Percentiles rank a stretch among this genome's conserved stretches.
Evolutionary conservation across 768 basidiomycete genomes (phyloP).

Genomic region (Boletales sp.): DNA sequence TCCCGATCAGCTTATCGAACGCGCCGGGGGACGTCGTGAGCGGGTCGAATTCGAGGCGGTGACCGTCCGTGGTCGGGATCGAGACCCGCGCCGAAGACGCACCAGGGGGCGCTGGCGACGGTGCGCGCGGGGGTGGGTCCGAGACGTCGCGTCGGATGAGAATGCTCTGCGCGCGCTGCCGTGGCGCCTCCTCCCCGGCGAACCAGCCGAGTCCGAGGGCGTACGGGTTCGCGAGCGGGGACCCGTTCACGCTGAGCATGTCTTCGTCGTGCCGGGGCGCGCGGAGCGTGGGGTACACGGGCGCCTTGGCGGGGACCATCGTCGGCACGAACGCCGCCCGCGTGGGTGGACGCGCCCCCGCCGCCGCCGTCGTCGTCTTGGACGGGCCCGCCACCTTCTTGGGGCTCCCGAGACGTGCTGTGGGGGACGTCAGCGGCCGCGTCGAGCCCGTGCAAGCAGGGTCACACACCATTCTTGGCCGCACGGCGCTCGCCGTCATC

Average conservation of each 20-base stretch:
- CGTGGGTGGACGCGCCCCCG: conserved; percentile 33
- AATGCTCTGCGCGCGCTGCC: conserved; percentile 54
- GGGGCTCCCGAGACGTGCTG: conserved; percentile 42
- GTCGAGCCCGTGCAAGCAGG: not conserved
- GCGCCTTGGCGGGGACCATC: conserved; percentile 44
- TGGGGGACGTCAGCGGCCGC: not conserved
- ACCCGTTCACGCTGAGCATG: conserved; percentile 80
- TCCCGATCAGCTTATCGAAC: conserved; percentile 73
- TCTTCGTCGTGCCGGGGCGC: conserved; percentile 71
- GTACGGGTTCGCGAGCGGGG: conserved; percentile 77
- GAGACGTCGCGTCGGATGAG: conserved; percentile 31
- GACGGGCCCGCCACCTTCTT: not conserved
- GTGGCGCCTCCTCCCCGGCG: conserved; percentile 26
- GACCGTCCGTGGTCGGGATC: conserved; percentile 78
- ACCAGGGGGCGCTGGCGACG: conserved; percentile 6
- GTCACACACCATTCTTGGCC: conserved; percentile 54
- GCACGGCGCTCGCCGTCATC: conserved; percentile 43
- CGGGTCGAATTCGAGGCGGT: conserved; percentile 83
- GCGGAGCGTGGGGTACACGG: conserved; percentile 47
- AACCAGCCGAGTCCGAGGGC: conserved; percentile 63
- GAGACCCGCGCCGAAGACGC: conserved; percentile 61
- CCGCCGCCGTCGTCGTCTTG: conserved; percentile 3
- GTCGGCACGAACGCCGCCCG: conserved; percentile 69
- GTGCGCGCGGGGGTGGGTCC: not conserved
- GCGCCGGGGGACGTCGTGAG: conserved; percentile 67